Percentiles rank a stretch among this genome's conserved stretches.
phyloP scores from a whole-genome alignment of 2,329 filamentous ascomycete species.

The Aspergillus sp. region DNA sequence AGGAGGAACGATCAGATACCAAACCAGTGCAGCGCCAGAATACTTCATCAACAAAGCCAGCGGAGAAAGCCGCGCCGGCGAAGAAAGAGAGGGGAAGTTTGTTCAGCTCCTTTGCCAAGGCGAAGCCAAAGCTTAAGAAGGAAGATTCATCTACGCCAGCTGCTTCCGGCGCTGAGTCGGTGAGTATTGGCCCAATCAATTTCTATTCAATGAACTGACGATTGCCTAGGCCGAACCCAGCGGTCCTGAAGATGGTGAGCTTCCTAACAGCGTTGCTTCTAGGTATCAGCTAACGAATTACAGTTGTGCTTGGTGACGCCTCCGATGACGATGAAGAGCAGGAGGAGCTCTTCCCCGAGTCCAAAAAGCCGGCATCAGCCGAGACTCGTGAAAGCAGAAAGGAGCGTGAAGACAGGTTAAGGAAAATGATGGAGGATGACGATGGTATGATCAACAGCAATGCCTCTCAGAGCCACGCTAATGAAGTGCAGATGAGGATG shows the following conservation, averaged over 20 bases:
- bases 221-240: constrained; percentile 40
- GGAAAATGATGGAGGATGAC: constrained; percentile 76
- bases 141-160: constrained; percentile 47
- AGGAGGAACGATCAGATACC: constrained; percentile 26
- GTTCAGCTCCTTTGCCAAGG: constrained; percentile 78
- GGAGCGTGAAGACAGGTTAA: constrained; percentile 68
- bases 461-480: constrained; percentile 31
- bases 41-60: constrained; percentile 39
- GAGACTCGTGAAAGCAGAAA: constrained; percentile 56
- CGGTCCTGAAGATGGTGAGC: constrained; percentile 55
- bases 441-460: constrained; percentile 49
- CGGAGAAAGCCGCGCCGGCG: constrained; percentile 46
- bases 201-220: constrained; percentile 3
- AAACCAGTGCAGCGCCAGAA: constrained; percentile 25
- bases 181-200: constrained; percentile 30
- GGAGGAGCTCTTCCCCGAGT: constrained; percentile 54
- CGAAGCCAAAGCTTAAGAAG: constrained; percentile 62
- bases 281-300: constrained; percentile 31
- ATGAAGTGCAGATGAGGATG: constrained; percentile 46
- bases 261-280: neutral
- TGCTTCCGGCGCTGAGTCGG: constrained; percentile 37
- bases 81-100: constrained; percentile 70
- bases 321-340: constrained; percentile 64
- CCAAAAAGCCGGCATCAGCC: constrained; percentile 39
- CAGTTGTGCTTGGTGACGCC: constrained; percentile 57